Evolutionary conservation across 768 basidiomycete species (phyloP).

Genomic region (Rhodosporidiobolus sp.): DNA sequence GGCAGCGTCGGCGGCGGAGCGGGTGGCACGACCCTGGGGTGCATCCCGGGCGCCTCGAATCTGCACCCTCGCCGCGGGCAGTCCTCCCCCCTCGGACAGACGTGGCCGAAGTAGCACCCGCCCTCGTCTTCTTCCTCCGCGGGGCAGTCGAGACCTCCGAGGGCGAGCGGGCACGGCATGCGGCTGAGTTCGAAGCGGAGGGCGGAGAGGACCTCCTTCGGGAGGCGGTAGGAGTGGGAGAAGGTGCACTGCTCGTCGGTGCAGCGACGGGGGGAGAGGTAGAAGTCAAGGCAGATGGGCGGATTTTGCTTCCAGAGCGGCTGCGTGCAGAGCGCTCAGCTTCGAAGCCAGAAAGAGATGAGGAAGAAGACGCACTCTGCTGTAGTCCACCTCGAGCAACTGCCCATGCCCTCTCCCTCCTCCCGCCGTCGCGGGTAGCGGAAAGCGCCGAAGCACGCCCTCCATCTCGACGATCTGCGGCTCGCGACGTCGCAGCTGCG

Average conservation of each 20-base stretch:
- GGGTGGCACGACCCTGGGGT: neutral
- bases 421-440: neutral
- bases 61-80: neutral
- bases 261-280: neutral
- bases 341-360: too few species aligned
- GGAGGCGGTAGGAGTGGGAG: constrained; percentile 8
- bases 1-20: neutral
- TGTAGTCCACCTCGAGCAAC: neutral
- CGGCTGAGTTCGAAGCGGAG: constrained; percentile 7
- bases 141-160: neutral
- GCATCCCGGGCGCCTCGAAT: constrained; percentile 2
- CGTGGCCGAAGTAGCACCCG: constrained; percentile 11
- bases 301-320: constrained; percentile 15
- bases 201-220: neutral
- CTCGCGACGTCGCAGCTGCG: neutral
- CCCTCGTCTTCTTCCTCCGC: neutral
- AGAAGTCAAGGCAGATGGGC: constrained; percentile 19
- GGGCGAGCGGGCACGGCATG: constrained; percentile 2
- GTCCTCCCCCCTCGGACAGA: neutral
- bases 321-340: neutral
- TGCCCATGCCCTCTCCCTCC: neutral
- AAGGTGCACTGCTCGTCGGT: constrained; percentile 15
- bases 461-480: neutral
- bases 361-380: neutral
- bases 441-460: neutral